A percentile compares a stretch with the other conserved stretches of the same genome.
Conservation (phyloP, 352 stramenopile genomes). For the Pythium brachiatum region DNA sequence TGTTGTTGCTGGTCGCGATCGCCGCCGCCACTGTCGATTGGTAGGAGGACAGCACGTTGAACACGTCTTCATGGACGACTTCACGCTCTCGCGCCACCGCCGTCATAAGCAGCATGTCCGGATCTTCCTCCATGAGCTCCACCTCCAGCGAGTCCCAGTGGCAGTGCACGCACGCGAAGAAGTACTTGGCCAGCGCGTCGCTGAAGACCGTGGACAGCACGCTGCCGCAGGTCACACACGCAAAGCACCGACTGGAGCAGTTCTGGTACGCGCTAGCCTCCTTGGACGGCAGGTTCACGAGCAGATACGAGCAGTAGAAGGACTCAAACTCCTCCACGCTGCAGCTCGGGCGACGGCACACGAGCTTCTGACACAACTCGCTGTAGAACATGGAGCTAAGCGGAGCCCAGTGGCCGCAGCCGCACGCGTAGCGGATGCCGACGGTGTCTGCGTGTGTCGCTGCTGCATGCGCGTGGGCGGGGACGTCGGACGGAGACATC, state of each 20-base stretch:
- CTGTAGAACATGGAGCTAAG: slow-evolving; percentile 70
- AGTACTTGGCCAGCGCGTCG: slow-evolving; percentile 53
- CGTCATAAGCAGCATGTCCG: slow-evolving; percentile 82
- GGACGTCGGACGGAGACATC: background rate
- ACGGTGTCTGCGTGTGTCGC: slow-evolving; percentile 19
- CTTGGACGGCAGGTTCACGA: slow-evolving; percentile 87
- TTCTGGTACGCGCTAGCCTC: slow-evolving; percentile 87
- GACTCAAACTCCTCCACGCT: slow-evolving; percentile 87
- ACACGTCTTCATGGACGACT: slow-evolving; percentile 66
- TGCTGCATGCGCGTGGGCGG: no score
- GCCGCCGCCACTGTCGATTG: slow-evolving; percentile 32
- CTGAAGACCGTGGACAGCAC: slow-evolving; percentile 73
- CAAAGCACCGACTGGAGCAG: slow-evolving; percentile 82
- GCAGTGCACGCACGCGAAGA: slow-evolving; percentile 83
- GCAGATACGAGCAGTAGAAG: slow-evolving; percentile 83
- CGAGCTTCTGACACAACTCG: slow-evolving; percentile 68
- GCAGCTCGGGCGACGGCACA: slow-evolving; percentile 66
- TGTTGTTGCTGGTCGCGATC: slow-evolving; percentile 17
- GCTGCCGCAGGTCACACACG: slow-evolving; percentile 60
- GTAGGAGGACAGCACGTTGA: slow-evolving; percentile 64
- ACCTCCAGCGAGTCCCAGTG: slow-evolving; percentile 81
- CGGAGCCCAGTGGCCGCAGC: slow-evolving; percentile 63
- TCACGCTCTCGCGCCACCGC: slow-evolving; percentile 76
- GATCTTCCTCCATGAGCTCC: slow-evolving; percentile 66
- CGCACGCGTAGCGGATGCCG: slow-evolving; percentile 67